These are phyloP conservation scores for Trametes sp. DNA, from an alignment of 1,284 basidiomycete species.

Conservation along the genomic window DNA sequence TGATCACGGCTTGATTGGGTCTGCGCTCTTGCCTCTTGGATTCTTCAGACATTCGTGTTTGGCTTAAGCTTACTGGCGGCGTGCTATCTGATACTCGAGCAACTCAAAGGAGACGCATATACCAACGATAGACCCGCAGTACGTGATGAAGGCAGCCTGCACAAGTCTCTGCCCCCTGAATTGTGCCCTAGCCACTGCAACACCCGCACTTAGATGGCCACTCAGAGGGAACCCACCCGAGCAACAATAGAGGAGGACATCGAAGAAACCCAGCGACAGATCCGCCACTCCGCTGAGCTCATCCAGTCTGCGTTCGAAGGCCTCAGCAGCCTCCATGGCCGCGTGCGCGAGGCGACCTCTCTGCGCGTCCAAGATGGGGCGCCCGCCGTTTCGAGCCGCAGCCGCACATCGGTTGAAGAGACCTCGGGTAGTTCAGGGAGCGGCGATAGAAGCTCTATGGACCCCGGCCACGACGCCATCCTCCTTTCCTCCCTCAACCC, in stretches of 20 bases:
- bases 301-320: conserved; percentile 29
- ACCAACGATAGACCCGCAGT: background rate
- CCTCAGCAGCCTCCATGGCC: conserved; percentile 23
- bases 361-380: conserved; percentile 10
- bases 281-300: conserved; percentile 24
- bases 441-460: conserved; percentile 31
- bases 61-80: background rate
- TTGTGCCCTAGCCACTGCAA: background rate
- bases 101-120: background rate
- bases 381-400: background rate
- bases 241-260: conserved; percentile 28
- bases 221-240: background rate
- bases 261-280: conserved; percentile 28
- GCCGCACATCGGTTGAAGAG: background rate
- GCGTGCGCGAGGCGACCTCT: conserved; percentile 16
- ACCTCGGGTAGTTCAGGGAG: background rate
- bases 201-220: background rate
- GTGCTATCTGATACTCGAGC: background rate
- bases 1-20: background rate
- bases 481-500: conserved; percentile 33
- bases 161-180: background rate
- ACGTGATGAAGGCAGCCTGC: background rate
- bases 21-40: background rate
- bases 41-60: background rate
- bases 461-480: conserved; percentile 40